A percentile compares a stretch with the other conserved stretches of the same genome.
Evolutionary conservation across 495 filamentous ascomycete genomes (phyloP).

Genomic region (Neurospora africana): DNA sequence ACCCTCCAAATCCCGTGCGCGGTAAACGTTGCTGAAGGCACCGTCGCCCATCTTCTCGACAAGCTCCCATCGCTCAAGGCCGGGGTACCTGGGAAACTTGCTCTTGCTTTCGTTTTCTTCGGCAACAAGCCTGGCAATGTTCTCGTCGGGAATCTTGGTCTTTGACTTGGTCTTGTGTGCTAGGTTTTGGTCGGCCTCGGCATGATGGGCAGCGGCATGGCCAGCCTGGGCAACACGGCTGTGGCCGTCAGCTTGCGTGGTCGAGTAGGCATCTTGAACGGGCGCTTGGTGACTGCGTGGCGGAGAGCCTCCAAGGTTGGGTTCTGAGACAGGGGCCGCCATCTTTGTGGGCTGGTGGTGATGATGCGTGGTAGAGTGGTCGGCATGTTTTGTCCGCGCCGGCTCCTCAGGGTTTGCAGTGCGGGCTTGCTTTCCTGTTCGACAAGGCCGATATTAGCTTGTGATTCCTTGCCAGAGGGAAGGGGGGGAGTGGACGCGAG

Average conservation of each 20-base stretch:
- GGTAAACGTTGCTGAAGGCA: conserved; percentile 97
- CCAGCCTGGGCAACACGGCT: conserved; percentile 57
- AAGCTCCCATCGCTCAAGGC: conserved; percentile 80
- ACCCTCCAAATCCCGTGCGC: conserved; percentile 62
- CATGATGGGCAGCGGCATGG: conserved; percentile 45
- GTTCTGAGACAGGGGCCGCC: conserved; percentile 16
- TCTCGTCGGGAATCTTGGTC: conserved; percentile 47
- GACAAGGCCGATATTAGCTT: conserved; percentile 21
- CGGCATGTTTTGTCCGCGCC: conserved; percentile 31
- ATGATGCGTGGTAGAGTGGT: conserved; percentile 47
- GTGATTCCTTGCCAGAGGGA: background rate
- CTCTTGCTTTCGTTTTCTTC: conserved; percentile 78
- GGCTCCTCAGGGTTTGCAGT: conserved; percentile 49
- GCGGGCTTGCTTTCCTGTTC: conserved; percentile 71
- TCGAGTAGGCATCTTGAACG: conserved; percentile 43
- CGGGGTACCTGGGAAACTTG: conserved; percentile 85
- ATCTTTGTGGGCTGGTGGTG: conserved; percentile 23
- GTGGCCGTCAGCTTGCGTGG: conserved; percentile 44
- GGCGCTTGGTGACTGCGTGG: conserved; percentile 4
- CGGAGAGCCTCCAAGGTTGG: conserved; percentile 8
- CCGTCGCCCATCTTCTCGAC: conserved; percentile 98
- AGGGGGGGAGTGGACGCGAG: background rate
- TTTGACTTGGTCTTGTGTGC: conserved; percentile 31
- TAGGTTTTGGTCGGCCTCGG: conserved; percentile 23
- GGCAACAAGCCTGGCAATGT: conserved; percentile 73